Evolutionary conservation across 2,329 filamentous ascomycete genomes (phyloP).

Genomic region (Botrytis deweyae): DNA sequence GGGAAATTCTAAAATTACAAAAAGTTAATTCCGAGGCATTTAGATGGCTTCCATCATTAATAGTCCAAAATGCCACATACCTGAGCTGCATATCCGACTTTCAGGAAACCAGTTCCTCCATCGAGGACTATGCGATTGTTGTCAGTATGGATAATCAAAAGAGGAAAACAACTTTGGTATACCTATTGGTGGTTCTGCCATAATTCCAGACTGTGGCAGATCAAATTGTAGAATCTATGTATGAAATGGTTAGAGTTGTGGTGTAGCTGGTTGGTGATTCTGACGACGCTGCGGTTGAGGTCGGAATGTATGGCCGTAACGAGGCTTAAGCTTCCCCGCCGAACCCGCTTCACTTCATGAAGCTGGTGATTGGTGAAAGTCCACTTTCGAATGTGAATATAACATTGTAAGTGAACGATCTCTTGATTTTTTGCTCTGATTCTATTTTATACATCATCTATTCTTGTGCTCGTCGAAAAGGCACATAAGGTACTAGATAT

Average conservation of each 20-base stretch:
- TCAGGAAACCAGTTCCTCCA: constrained; percentile 98
- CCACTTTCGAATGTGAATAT: not conserved
- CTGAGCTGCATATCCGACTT: constrained; percentile 96
- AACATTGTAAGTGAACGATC: not conserved
- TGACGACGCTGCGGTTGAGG: constrained; percentile 31
- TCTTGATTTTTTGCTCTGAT: not conserved
- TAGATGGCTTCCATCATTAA: not conserved
- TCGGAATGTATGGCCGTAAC: constrained; percentile 16
- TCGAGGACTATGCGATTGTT: constrained; percentile 73
- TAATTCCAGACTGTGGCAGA: constrained; percentile 31
- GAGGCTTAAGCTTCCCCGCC: constrained; percentile 15
- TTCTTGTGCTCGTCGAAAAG: not conserved
- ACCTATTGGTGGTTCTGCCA: constrained; percentile 43
- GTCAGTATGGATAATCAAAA: constrained; percentile 27
- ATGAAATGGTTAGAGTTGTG: constrained; percentile 21
- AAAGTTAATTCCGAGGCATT: constrained; percentile 16
- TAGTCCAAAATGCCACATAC: constrained; percentile 45
- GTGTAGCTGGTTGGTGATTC: constrained; percentile 23
- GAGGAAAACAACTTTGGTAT: constrained; percentile 12
- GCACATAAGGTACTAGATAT: not conserved
- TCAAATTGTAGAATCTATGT: constrained; percentile 23
- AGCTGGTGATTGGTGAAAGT: constrained; percentile 2
- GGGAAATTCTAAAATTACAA: constrained; percentile 76
- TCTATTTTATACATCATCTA: not conserved
- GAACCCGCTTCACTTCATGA: constrained; percentile 14